These are phyloP conservation scores for Cystofilobasidium bisporidii DNA, from an alignment of 768 basidiomycete species.

Conservation along the genomic window DNA sequence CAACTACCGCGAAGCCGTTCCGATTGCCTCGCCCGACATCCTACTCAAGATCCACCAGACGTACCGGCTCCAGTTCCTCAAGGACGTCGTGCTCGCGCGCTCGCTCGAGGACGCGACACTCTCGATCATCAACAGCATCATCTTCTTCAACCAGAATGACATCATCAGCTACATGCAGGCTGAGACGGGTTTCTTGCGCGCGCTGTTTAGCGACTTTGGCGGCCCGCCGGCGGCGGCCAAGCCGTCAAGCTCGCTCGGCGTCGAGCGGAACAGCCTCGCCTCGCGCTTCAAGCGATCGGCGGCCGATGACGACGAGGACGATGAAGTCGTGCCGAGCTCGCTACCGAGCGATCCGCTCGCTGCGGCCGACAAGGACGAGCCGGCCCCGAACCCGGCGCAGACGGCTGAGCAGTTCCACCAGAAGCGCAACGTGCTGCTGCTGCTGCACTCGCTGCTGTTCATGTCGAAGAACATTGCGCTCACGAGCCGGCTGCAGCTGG, in stretches of 20 bases:
- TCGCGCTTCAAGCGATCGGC: not conserved
- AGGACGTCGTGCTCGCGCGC: constrained; percentile 93
- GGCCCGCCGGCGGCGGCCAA: not conserved
- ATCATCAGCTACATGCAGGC: constrained; percentile 82
- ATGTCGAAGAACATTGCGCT: constrained; percentile 98
- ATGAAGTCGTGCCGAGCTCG: not conserved
- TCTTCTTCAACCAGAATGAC: constrained; percentile 98
- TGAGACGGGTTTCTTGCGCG: constrained; percentile 62
- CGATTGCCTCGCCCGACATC: constrained; percentile 62
- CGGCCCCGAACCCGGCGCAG: not conserved
- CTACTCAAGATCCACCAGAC: constrained; percentile 91
- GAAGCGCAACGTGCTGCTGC: constrained; percentile 60
- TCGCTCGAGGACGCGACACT: constrained; percentile 92
- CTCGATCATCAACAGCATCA: constrained; percentile 90
- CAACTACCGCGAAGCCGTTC: constrained; percentile 81
- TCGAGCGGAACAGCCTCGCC: not conserved
- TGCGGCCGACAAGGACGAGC: not conserved
- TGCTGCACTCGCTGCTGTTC: constrained; percentile 81
- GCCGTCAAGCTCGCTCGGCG: not conserved
- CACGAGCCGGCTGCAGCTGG: constrained; percentile 70
- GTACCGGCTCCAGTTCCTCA: constrained; percentile 91
- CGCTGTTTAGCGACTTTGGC: constrained; percentile 52
- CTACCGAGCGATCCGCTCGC: not conserved
- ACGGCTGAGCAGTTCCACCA: not conserved
- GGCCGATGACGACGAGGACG: constrained; percentile 20